Evolutionary conservation across 1,284 basidiomycete genomes (phyloP), one percentile per base, ranked within the genome.

Genomic region (Ceratobasidium sp.): DNA sequence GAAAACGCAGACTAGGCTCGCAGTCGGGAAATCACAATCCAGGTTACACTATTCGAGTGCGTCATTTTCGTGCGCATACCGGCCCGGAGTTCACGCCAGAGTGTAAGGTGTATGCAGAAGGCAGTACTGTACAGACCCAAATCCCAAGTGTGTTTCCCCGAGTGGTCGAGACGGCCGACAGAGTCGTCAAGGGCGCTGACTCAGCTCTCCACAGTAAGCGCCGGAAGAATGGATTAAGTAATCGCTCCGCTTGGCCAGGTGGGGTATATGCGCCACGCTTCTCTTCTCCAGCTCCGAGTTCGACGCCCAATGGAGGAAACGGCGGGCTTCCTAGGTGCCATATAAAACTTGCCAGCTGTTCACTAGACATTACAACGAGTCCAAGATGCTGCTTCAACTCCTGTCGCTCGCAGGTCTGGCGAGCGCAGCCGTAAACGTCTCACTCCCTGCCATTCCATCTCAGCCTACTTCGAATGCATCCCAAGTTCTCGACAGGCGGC

Each of bases 401-500:
- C 23, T 70, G 14, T 70, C 67, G 14, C 67, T 70, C 44, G 47
- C 30, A 26, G 30, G 28, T 14, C 44, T 23, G 5, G 67, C 35
- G 21, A 66, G 26, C 14, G 67, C 67, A 0, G 55, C 55, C 11
- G 46, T 55, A 14, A 70, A 59, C 49, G 50, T 70, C 28, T 49
- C 55, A 1, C 67, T 70, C 23, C 67, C 67, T 23, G 43, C 43
- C 2, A 58, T 70, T 28, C 67, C 67, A 46, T 28, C 67, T 21
- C 23, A 28, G 23, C 47, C 67, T 21, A 43, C 57, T 5, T 1
- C 46, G 11, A 47, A 44, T n/a, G 79, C 79, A 13, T 81, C 81
- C 32, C 79, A 80, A 74, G 35, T 76, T 13, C 76, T 82, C 2
- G 80, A 81, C 67, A 78, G 76, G 0, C 74, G 77, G 18, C 79